phyloP scores from a whole-genome alignment of 768 basidiomycete species.

The Leccinum subgranulosum region DNA sequence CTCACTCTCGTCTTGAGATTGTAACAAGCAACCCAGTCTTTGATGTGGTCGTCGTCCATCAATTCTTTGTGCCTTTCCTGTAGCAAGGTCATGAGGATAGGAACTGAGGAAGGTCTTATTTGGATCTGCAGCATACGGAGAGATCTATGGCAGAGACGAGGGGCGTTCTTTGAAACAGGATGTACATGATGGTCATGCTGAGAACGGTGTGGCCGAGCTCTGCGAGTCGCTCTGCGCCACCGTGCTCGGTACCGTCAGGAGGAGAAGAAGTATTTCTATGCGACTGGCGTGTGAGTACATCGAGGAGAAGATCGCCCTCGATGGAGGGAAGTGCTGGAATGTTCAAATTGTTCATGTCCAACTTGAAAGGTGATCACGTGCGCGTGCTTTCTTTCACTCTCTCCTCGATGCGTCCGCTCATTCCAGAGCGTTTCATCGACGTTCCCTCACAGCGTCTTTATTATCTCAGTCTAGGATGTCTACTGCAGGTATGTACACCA shows the following conservation, averaged over 20 bases:
- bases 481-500: conserved; percentile 60
- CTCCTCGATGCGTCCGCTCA: conserved; percentile 42
- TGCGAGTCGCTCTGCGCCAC: conserved; percentile 57
- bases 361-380: conserved; percentile 16
- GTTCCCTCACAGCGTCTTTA: conserved; percentile 80
- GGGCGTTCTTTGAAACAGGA: conserved; percentile 47
- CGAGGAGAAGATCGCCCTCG: conserved; percentile 55
- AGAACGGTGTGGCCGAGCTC: conserved; percentile 54
- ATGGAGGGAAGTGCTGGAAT: conserved; percentile 53
- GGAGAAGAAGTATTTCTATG: conserved; percentile 27
- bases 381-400: not conserved
- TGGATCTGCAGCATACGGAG: conserved; percentile 32
- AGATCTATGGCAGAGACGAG: conserved; percentile 41
- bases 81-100: conserved; percentile 1
- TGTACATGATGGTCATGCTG: conserved; percentile 48
- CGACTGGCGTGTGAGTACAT: conserved; percentile 53
- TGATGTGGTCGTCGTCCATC: conserved; percentile 40
- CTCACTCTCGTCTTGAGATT: conserved; percentile 53
- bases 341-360: conserved; percentile 26
- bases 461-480: conserved; percentile 66
- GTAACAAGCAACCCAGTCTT: conserved; percentile 50
- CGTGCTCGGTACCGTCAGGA: conserved; percentile 46
- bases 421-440: conserved; percentile 73
- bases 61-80: conserved; percentile 27
- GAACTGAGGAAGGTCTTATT: not conserved